phyloP scores from a whole-genome alignment of 2,329 filamentous ascomycete species.

The Fusarium scirpi region DNA sequence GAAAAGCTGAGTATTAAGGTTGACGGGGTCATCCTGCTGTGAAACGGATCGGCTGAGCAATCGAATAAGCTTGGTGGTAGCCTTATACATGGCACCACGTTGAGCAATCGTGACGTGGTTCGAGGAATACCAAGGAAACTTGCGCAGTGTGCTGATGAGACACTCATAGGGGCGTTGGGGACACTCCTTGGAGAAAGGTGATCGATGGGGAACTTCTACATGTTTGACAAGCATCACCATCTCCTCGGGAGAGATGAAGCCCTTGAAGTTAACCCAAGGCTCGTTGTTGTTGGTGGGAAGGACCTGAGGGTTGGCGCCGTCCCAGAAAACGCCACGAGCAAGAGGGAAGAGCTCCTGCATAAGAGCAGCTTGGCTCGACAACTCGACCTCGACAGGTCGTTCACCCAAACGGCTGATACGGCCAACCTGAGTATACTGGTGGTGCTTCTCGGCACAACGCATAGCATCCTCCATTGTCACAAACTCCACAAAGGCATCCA shows the following conservation, averaged over 20 bases:
- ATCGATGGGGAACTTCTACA: conserved; percentile 70
- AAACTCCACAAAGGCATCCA: conserved; percentile 72
- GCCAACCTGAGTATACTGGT: conserved; percentile 53
- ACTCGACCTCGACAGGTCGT: conserved; percentile 67
- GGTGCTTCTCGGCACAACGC: conserved; percentile 63
- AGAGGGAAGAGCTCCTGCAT: conserved; percentile 73
- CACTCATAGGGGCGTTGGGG: conserved; percentile 75
- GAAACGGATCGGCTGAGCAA: conserved; percentile 59
- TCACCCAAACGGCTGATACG: conserved; percentile 66
- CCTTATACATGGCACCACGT: conserved; percentile 64
- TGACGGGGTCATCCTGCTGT: conserved; percentile 54
- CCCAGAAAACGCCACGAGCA: conserved; percentile 68
- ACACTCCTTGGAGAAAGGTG: conserved; percentile 69
- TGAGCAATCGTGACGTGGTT: conserved; percentile 68
- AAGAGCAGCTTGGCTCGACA: conserved; percentile 67
- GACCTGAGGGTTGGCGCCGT: conserved; percentile 58
- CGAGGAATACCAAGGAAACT: conserved; percentile 72
- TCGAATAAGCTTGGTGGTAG: conserved; percentile 62
- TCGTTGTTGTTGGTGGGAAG: conserved; percentile 51
- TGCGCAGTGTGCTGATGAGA: conserved; percentile 71
- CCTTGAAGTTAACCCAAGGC: conserved; percentile 67
- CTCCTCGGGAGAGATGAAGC: conserved; percentile 72
- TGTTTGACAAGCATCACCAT: conserved; percentile 73
- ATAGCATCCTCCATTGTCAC: conserved; percentile 64
- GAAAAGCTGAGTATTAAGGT: conserved; percentile 65